These are phyloP conservation scores for Umbelopsis sp. DNA, from an alignment of 371 early-diverging fungal genomes.

Conservation along the genomic window DNA sequence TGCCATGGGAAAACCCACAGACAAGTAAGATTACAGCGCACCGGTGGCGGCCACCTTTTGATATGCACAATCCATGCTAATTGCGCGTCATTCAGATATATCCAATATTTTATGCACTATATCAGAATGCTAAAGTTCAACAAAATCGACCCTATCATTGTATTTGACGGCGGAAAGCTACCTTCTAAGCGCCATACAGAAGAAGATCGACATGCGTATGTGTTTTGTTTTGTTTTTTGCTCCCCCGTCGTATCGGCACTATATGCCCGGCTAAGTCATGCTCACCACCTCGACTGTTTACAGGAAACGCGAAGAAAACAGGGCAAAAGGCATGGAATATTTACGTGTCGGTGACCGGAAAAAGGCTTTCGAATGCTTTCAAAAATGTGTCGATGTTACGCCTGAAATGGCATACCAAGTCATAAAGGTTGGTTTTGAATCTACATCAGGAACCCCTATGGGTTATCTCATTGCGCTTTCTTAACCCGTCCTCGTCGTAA, in stretches of 20 bases:
- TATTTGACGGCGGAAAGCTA: constrained; percentile 96
- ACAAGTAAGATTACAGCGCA: constrained; percentile 53
- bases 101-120: constrained; percentile 74
- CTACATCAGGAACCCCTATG: not conserved
- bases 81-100: constrained; percentile 56
- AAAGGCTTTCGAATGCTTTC: constrained; percentile 75
- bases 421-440: constrained; percentile 57
- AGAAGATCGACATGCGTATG: constrained; percentile 61
- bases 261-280: not conserved
- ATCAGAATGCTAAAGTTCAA: constrained; percentile 70
- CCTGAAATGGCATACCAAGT: constrained; percentile 80
- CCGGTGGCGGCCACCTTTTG: not conserved
- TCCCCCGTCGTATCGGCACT: too few relatives aligned
- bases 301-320: constrained; percentile 60
- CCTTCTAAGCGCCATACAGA: constrained; percentile 88
- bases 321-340: constrained; percentile 53
- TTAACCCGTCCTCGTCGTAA: not conserved
- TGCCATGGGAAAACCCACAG: constrained; percentile 62
- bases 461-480: not conserved
- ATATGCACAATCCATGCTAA: not conserved
- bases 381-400: constrained; percentile 72
- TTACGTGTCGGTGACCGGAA: constrained; percentile 51
- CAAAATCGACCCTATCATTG: constrained; percentile 85
- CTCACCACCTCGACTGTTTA: not conserved
- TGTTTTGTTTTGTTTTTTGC: constrained; percentile 2